Evolutionary conservation across 208 protist species (phyloP).

Genomic region (Porcisia hertigi): DNA sequence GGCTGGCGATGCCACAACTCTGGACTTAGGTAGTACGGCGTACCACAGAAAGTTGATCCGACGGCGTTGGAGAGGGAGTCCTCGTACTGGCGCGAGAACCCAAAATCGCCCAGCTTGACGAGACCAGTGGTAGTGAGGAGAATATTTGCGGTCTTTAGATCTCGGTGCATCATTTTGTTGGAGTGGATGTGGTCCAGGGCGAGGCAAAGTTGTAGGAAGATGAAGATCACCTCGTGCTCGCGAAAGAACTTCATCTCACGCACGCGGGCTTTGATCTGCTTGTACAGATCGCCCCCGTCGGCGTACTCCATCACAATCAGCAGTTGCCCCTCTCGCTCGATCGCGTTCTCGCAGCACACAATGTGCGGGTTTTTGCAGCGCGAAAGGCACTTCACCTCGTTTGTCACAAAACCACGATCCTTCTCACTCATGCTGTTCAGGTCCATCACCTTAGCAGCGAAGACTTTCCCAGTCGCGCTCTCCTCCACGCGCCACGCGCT

Average conservation of each 20-base stretch:
- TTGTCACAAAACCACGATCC: constrained; percentile 91
- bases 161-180: constrained; percentile 91
- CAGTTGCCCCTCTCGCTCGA: constrained; percentile 66
- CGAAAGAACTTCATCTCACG: constrained; percentile 65
- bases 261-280: constrained; percentile 81
- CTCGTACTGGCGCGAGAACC: constrained; percentile 86
- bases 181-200: constrained; percentile 88
- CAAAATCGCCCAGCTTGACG: constrained; percentile 90
- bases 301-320: constrained; percentile 92
- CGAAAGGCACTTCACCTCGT: constrained; percentile 94
- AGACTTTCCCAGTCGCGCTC: constrained; percentile 58
- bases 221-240: constrained; percentile 87
- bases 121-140: constrained; percentile 81
- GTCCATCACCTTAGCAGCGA: constrained; percentile 93
- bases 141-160: constrained; percentile 90
- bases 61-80: constrained; percentile 85
- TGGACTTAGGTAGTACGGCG: constrained; percentile 92
- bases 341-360: constrained; percentile 71
- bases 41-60: constrained; percentile 86
- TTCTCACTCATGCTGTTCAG: constrained; percentile 85
- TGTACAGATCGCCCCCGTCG: constrained; percentile 80
- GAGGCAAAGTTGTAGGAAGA: constrained; percentile 83
- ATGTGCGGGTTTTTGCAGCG: constrained; percentile 92
- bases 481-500: constrained; percentile 87
- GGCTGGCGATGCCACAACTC: constrained; percentile 91